phyloP scores from a whole-genome alignment of 495 filamentous ascomycete genomes.

The Penicillium herquei region DNA sequence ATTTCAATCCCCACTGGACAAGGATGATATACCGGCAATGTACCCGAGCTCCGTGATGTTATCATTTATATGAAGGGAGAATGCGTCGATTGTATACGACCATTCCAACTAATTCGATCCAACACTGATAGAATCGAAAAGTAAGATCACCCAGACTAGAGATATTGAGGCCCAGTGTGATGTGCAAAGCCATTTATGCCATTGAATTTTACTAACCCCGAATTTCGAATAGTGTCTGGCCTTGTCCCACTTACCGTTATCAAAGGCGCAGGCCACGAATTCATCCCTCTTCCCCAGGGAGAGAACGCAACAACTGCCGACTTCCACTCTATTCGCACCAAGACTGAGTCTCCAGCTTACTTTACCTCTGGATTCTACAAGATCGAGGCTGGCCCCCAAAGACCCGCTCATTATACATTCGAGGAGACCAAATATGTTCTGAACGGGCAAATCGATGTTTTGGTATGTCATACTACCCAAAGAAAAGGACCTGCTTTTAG shows the following conservation, averaged over 20 bases:
- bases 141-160: background rate
- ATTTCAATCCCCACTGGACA: background rate
- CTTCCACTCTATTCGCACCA: constrained; percentile 31
- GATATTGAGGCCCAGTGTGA: too few species aligned
- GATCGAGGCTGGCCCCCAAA: constrained; percentile 28
- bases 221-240: constrained; percentile 19
- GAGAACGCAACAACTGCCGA: constrained; percentile 31
- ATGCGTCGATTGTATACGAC: too few species aligned
- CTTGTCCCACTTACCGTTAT: constrained; percentile 32
- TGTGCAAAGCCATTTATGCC: too few species aligned
- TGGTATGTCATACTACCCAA: constrained; percentile 17
- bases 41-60: background rate
- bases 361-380: constrained; percentile 35
- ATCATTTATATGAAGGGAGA: too few species aligned
- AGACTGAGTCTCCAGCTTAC: constrained; percentile 27
- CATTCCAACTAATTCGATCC: background rate
- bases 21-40: background rate
- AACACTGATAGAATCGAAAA: background rate
- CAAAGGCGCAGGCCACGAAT: constrained; percentile 33
- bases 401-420: constrained; percentile 27
- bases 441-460: constrained; percentile 30
- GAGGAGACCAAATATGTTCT: constrained; percentile 35
- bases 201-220: too few species aligned
- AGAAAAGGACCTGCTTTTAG: background rate
- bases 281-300: constrained; percentile 28